phyloP scores from a whole-genome alignment of 768 basidiomycete genomes.

The Lactarius pseudohatsudake region DNA sequence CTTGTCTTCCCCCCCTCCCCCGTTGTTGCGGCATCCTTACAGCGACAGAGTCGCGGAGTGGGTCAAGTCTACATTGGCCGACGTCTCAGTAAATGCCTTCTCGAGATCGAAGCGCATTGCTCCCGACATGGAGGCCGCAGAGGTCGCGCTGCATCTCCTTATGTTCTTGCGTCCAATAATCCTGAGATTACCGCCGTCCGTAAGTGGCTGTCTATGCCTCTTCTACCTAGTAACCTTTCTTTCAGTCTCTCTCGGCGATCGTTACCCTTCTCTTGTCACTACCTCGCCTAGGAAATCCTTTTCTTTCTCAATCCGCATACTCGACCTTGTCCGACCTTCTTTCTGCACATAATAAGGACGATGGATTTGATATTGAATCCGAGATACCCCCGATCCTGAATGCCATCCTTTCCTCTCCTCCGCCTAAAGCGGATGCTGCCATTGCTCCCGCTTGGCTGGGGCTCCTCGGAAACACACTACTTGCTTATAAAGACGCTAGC shows the following conservation, averaged over 20 bases:
- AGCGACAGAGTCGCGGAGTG: constrained; percentile 78
- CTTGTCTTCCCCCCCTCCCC: constrained; percentile 72
- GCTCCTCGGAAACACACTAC: constrained; percentile 71
- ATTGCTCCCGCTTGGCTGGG: constrained; percentile 77
- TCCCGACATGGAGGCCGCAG: constrained; percentile 56
- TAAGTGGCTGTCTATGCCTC: constrained; percentile 42
- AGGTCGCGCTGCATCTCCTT: constrained; percentile 76
- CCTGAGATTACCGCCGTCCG: constrained; percentile 60
- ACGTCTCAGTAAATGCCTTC: constrained; percentile 61
- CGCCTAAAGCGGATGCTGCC: constrained; percentile 64
- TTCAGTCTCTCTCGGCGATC: constrained; percentile 70
- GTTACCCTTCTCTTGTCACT: constrained; percentile 72
- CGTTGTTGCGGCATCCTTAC: constrained; percentile 82
- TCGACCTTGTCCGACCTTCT: constrained; percentile 84
- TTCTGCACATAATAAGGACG: constrained; percentile 50
- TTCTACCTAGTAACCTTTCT: constrained; percentile 20
- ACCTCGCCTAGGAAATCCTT: constrained; percentile 84
- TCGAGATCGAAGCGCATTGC: constrained; percentile 60
- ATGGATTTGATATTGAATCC: constrained; percentile 47
- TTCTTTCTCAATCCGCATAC: constrained; percentile 86
- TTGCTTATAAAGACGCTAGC: constrained; percentile 57
- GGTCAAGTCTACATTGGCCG: constrained; percentile 63
- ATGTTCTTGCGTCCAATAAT: constrained; percentile 68
- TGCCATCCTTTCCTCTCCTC: constrained; percentile 66
- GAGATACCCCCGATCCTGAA: constrained; percentile 62